These are phyloP conservation scores for Paramecium sonneborni DNA, from an alignment of 73 alveolate species.

Conservation along the genomic window DNA sequence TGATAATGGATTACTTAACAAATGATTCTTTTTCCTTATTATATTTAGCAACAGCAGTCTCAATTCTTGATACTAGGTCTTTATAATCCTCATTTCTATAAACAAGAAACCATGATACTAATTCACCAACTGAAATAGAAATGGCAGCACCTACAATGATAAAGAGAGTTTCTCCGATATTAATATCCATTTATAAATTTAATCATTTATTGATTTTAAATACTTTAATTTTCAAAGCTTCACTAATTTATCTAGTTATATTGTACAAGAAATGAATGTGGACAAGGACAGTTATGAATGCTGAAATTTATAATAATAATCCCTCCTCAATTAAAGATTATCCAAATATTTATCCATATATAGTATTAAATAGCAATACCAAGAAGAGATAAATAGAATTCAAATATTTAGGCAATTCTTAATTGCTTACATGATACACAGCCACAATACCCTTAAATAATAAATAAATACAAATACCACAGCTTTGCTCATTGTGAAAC, in stretches of 20 bases:
- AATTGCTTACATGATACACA: constrained; percentile 26
- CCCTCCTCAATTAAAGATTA: constrained; percentile 18
- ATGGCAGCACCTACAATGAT: constrained; percentile 79
- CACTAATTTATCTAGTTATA: background rate
- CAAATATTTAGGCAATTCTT: background rate
- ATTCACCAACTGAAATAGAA: constrained; percentile 78
- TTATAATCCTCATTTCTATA: constrained; percentile 77
- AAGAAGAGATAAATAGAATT: background rate
- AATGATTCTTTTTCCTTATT: constrained; percentile 76
- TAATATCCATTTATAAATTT: constrained; percentile 26
- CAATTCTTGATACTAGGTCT: constrained; percentile 67
- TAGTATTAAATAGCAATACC: background rate
- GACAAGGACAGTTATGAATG: background rate
- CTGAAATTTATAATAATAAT: background rate
- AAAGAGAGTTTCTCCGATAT: constrained; percentile 51
- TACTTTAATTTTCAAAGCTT: constrained; percentile 54
- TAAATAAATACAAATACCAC: background rate
- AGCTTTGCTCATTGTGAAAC: constrained; percentile 40
- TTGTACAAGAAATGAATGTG: constrained; percentile 47
- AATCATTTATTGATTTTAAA: constrained; percentile 40
- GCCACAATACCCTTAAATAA: constrained; percentile 41
- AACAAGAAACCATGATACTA: constrained; percentile 75
- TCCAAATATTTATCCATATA: constrained; percentile 2
- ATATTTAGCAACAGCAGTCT: constrained; percentile 66
- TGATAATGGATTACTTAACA: constrained; percentile 69